phyloP scores from a whole-genome alignment of 2,329 filamentous ascomycete species.

The Alternaria atra region DNA sequence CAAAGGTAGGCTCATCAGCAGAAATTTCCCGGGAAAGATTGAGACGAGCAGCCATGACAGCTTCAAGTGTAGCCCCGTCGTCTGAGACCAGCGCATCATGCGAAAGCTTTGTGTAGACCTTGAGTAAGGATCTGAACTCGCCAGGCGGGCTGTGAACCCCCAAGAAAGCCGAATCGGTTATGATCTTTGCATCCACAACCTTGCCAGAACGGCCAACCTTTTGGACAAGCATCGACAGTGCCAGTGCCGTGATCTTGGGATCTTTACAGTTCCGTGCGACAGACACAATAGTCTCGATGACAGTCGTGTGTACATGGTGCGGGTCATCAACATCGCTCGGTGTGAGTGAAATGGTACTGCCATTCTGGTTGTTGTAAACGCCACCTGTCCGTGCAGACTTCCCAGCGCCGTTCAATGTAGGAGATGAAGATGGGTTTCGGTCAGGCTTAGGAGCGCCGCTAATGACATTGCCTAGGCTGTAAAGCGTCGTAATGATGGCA shows the following conservation, averaged over 20 bases:
- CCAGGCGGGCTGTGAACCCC: constrained; percentile 78
- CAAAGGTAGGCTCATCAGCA: constrained; percentile 77
- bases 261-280: constrained; percentile 84
- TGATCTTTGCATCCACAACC: constrained; percentile 83
- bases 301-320: constrained; percentile 78
- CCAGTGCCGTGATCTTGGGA: constrained; percentile 90
- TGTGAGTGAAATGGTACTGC: constrained; percentile 81
- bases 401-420: constrained; percentile 58
- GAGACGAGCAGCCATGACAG: constrained; percentile 81
- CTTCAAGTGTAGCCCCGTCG: constrained; percentile 72
- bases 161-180: constrained; percentile 80
- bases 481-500: constrained; percentile 91
- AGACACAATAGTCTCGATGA: constrained; percentile 95
- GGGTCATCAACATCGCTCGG: constrained; percentile 81
- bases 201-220: constrained; percentile 87
- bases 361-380: constrained; percentile 63
- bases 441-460: constrained; percentile 72
- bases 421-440: constrained; percentile 56
- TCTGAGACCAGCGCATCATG: constrained; percentile 76
- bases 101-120: constrained; percentile 79
- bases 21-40: constrained; percentile 76
- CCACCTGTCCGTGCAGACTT: constrained; percentile 55
- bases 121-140: constrained; percentile 86
- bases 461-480: constrained; percentile 94
- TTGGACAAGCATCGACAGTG: constrained; percentile 95